phyloP scores from a whole-genome alignment of 169 alveolate species.

The Cystoisospora suis region DNA sequence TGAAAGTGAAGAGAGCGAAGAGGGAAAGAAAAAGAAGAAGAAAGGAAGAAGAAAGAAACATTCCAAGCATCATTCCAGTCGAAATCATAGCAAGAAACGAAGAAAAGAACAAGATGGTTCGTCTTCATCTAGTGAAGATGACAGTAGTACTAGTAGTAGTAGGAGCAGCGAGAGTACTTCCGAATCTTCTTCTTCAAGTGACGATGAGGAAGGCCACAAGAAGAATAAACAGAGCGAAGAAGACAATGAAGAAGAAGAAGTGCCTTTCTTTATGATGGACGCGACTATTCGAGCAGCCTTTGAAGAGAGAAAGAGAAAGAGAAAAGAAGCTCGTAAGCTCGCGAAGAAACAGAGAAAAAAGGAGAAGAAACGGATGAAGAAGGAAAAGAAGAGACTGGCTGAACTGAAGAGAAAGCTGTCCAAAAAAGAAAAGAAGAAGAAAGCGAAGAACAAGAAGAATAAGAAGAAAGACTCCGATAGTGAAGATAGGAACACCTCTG shows the following conservation, averaged over 20 bases:
- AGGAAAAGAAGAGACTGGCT: neutral
- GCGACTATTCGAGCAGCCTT: constrained; percentile 57
- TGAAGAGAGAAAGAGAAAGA: constrained; percentile 44
- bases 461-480: neutral
- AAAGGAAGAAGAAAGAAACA: neutral
- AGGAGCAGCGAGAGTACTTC: neutral
- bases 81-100: no score
- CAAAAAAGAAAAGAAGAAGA: constrained; percentile 10
- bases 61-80: neutral
- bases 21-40: neutral
- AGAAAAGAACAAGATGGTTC: neutral
- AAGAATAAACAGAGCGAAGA: no score
- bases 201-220: no score
- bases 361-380: constrained; percentile 23
- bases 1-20: neutral
- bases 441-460: neutral
- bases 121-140: neutral
- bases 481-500: no score
- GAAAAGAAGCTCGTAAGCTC: constrained; percentile 18
- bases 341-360: constrained; percentile 30
- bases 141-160: neutral
- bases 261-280: constrained; percentile 65
- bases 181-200: no score
- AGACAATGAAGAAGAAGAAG: constrained; percentile 23
- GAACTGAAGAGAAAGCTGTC: neutral